Evolutionary conservation across 148 eudicot genomes (phyloP).

Genomic region (Agrostemma githago): DNA sequence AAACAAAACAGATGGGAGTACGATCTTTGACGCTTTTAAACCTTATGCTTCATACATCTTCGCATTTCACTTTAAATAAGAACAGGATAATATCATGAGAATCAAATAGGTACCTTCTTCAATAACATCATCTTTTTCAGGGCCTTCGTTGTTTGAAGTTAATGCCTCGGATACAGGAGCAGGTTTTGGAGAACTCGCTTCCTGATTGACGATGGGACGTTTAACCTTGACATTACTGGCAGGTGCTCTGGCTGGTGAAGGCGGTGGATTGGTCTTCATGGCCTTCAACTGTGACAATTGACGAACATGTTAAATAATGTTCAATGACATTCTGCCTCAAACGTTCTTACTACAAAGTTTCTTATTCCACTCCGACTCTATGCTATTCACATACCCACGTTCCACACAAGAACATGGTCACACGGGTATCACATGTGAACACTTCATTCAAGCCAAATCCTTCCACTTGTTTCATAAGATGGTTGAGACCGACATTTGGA

Average conservation of each 20-base stretch:
- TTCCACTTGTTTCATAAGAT: too few species aligned
- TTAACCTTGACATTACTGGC: constrained; percentile 31
- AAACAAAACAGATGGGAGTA: too few species aligned
- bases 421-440: too few species aligned
- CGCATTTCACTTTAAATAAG: background rate
- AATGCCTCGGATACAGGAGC: constrained; percentile 30
- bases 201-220: constrained; percentile 42
- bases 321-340: background rate
- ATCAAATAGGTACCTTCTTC: constrained; percentile 37
- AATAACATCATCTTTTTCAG: constrained; percentile 29
- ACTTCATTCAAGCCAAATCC: too few species aligned
- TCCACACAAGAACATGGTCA: too few species aligned
- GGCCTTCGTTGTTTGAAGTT: constrained; percentile 30
- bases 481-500: too few species aligned
- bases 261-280: constrained; percentile 32
- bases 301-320: background rate
- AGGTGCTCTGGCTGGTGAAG: constrained; percentile 37
- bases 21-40: background rate
- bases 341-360: background rate
- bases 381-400: too few species aligned
- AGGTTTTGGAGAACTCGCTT: constrained; percentile 28
- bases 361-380: too few species aligned
- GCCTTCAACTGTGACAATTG: constrained; percentile 46
- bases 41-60: background rate
- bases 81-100: constrained; percentile 4